Evolutionary conservation across 305 asterid species (phyloP).

Genomic region (Fraxinus platypoda): DNA sequence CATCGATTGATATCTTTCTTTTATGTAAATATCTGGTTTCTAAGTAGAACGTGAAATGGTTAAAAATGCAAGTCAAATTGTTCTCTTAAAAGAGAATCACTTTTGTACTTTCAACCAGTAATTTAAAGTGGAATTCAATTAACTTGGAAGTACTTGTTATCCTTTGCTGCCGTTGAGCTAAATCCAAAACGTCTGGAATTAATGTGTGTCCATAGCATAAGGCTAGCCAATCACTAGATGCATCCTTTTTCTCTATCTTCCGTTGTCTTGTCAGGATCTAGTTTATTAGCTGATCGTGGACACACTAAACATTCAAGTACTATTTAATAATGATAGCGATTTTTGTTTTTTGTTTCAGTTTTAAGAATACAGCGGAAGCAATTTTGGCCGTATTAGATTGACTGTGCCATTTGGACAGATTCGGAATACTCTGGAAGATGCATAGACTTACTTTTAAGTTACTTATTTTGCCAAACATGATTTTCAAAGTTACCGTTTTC

Average conservation of each 20-base stretch:
- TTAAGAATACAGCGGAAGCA: background rate
- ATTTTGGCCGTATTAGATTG: background rate
- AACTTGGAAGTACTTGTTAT: constrained; percentile 3
- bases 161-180: background rate
- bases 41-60: background rate
- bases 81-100: background rate
- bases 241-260: background rate
- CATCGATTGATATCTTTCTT: constrained; percentile 5
- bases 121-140: background rate
- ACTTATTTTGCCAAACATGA: background rate
- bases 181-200: background rate
- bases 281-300: background rate
- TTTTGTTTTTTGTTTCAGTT: background rate
- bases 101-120: background rate
- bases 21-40: constrained; percentile 10
- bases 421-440: background rate
- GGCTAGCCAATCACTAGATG: background rate
- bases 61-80: constrained; percentile 11
- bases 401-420: background rate
- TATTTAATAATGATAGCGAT: background rate
- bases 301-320: background rate
- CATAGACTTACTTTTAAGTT: background rate
- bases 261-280: background rate
- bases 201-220: background rate
- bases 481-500: background rate